Conservation (phyloP, 2,329 filamentous ascomycete genomes). For the Grosmannia clavigera region DNA sequence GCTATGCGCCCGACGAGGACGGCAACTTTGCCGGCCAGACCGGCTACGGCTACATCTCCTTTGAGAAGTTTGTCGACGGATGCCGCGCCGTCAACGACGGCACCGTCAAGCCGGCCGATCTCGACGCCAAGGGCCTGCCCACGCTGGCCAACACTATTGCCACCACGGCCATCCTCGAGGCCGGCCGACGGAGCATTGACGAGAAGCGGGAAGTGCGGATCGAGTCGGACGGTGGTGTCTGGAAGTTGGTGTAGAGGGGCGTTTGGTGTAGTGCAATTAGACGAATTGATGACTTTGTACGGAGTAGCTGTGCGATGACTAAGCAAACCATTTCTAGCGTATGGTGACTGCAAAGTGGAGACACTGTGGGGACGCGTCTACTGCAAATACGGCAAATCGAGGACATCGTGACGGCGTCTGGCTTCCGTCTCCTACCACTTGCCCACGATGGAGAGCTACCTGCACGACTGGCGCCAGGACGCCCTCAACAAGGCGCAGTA, state of each 20-base stretch:
- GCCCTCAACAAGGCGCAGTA: slow-evolving; percentile 93
- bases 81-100: slow-evolving; percentile 69
- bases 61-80: slow-evolving; percentile 92
- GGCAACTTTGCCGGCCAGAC: slow-evolving; percentile 87
- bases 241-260: slow-evolving; percentile 44
- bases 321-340: not conserved
- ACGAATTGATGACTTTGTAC: no score
- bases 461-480: slow-evolving; percentile 91
- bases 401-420: no score
- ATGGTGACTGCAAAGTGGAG: not conserved
- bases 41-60: slow-evolving; percentile 86
- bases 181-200: slow-evolving; percentile 72
- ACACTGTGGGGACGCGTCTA: not conserved
- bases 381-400: not conserved
- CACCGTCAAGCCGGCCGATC: slow-evolving; percentile 55
- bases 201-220: slow-evolving; percentile 71
- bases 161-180: slow-evolving; percentile 84
- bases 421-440: no score
- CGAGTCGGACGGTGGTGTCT: slow-evolving; percentile 48
- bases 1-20: slow-evolving; percentile 86
- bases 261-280: not conserved
- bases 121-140: slow-evolving; percentile 70
- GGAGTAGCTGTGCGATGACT: not conserved
- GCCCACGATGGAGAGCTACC: slow-evolving; percentile 69
- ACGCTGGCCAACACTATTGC: slow-evolving; percentile 83